Base-by-base conservation (phyloP, 2,329 filamentous ascomycete species). In the Fusarium sacchari region DNA sequence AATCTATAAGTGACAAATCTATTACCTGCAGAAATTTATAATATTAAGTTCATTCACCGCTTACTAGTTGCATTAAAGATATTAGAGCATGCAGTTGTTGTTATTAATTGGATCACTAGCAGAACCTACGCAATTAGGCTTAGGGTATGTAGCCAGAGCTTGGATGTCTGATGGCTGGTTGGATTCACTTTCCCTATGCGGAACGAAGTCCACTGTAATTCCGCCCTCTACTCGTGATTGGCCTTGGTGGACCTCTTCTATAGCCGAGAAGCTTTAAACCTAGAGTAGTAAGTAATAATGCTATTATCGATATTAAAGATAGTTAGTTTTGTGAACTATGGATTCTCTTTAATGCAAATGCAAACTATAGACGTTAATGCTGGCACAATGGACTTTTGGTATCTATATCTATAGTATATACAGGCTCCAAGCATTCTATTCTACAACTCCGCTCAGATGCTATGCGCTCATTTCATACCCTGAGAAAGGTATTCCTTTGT, bases 401-500 rank as follows among this genome's bases (percentile, higher is more conserved):
- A 34, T 52, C 49, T 52, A 26, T 52, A 20, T 52, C 49, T 52
- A 52, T 52, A 52, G 30, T 24, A 24, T 52, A 1, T 24, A 1
- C 6, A 32, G 34, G 24, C 34, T 30, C 39, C 7, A 52, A 24
- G 22, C 26, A 28, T 32, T 6, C 14, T 17, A 18, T 39, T 39
- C 12, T 40, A 28, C 11, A 28, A n/a, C 2, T n/a, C 34, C 5
- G 3, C 50, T 28, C 14, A 13, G 24, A 7, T 13, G 22, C 14
- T 10, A 18, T 39, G 14, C 34, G 7, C 11, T 64, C n/a, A 69
- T 28, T 69, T 36, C 66, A 69, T 69, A 4, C 66, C 66, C 9
- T 64, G 37, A 4, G 66, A 52, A 3, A 69, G 66, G 20, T 69
- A 69, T 32, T 69, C 66, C 9, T 69, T 69, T 0, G 66, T 69